Evolutionary conservation across 1,139 yeast species (phyloP).

Genomic region (Blastobotrys serpentis): DNA sequence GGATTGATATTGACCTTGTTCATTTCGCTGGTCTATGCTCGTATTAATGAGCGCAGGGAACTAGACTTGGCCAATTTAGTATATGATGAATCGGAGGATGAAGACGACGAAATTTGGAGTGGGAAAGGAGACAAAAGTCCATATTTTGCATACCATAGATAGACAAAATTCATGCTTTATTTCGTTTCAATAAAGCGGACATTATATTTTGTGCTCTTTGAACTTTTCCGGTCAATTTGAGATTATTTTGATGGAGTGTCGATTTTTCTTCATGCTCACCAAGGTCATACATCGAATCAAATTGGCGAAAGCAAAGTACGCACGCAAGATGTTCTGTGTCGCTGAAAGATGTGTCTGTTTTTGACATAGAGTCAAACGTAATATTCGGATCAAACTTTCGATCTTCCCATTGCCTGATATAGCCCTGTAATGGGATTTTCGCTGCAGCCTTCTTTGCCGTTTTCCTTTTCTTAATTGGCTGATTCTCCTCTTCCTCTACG

Average conservation of each 20-base stretch:
- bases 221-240: background rate
- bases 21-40: conserved; percentile 3
- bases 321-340: background rate
- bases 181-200: conserved; percentile 1
- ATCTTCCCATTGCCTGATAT: background rate
- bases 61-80: background rate
- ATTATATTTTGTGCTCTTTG: conserved; percentile 1
- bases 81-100: background rate
- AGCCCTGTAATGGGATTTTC: background rate
- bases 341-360: background rate
- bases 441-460: conserved; percentile 10
- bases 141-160: conserved; percentile 18
- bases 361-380: background rate
- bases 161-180: background rate
- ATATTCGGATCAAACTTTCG: background rate
- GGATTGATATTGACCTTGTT: conserved; percentile 19
- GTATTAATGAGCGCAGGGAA: conserved; percentile 5
- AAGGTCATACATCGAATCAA: background rate
- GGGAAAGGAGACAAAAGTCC: conserved; percentile 16
- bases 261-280: conserved; percentile 9
- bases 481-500: background rate
- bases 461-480: conserved; percentile 11
- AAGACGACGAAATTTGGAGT: conserved; percentile 5
- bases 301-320: conserved; percentile 7
- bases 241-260: background rate